Evolutionary conservation across 225 moss, liverwort and hornwort species (phyloP).

Genomic region (Takakia lepidozioides): DNA sequence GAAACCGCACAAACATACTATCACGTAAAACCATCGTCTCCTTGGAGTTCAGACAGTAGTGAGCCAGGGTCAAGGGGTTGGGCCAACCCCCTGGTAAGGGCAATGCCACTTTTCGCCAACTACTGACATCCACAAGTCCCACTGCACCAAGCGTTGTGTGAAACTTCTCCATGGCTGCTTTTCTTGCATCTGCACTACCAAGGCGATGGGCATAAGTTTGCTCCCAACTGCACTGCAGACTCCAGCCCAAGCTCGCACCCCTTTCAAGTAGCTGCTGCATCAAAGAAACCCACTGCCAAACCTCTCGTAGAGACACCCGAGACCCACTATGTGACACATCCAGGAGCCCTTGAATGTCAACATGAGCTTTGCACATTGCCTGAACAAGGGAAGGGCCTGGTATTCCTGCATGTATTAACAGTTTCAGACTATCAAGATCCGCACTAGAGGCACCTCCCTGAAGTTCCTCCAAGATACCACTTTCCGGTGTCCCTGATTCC

Average conservation of each 20-base stretch:
- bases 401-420: slow-evolving; percentile 67
- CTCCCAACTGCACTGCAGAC: slow-evolving; percentile 86
- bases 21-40: slow-evolving; percentile 67
- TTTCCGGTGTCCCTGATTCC: slow-evolving; percentile 14
- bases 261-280: slow-evolving; percentile 81
- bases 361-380: slow-evolving; percentile 73
- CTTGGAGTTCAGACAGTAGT: slow-evolving; percentile 46
- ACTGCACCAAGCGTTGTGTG: slow-evolving; percentile 33
- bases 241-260: slow-evolving; percentile 62
- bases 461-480: slow-evolving; percentile 32
- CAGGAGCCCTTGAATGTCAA: slow-evolving; percentile 43
- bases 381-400: slow-evolving; percentile 57
- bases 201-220: slow-evolving; percentile 77
- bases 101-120: slow-evolving; percentile 38
- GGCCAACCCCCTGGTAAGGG: slow-evolving; percentile 93
- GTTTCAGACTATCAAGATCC: slow-evolving; percentile 50
- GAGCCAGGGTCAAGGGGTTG: slow-evolving; percentile 40
- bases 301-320: slow-evolving; percentile 60
- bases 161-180: slow-evolving; percentile 57
- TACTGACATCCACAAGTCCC: slow-evolving; percentile 24
- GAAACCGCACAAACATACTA: slow-evolving; percentile 56
- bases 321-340: slow-evolving; percentile 42
- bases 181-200: slow-evolving; percentile 44
- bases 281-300: slow-evolving; percentile 82
- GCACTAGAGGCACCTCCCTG: slow-evolving; percentile 27